Conservation (phyloP, 1,284 basidiomycete species). For the Sparassis latifolia region DNA sequence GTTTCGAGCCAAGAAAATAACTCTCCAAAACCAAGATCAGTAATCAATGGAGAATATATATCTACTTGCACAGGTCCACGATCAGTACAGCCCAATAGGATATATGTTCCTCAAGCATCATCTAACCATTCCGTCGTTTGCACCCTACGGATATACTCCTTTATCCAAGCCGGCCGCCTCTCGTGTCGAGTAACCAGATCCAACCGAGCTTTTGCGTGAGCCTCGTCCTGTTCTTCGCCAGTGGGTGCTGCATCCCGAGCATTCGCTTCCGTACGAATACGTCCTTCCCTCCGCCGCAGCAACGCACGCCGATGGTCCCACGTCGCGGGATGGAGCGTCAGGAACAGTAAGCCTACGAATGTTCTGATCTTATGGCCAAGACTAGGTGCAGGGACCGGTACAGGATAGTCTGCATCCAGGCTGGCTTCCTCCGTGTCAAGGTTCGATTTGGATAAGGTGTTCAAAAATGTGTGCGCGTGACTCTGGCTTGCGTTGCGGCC, state of each 20-base stretch:
- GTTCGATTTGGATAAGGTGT: slow-evolving; percentile 51
- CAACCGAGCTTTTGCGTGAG: slow-evolving; percentile 30
- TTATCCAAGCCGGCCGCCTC: slow-evolving; percentile 55
- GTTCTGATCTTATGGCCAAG: slow-evolving; percentile 43
- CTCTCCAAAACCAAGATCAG: slow-evolving; percentile 3
- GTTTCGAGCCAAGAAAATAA: too few relatives aligned
- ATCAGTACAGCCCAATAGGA: not conserved
- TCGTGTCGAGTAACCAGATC: slow-evolving; percentile 42
- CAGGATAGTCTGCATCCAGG: slow-evolving; percentile 29
- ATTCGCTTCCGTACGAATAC: slow-evolving; percentile 60
- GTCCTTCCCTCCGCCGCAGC: slow-evolving; percentile 59
- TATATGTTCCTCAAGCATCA: slow-evolving; percentile 30
- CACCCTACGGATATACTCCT: slow-evolving; percentile 59
- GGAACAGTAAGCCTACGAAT: slow-evolving; percentile 51
- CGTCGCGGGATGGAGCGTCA: slow-evolving; percentile 67
- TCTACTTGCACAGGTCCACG: not conserved
- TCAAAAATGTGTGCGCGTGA: slow-evolving; percentile 34
- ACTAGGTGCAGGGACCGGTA: slow-evolving; percentile 29
- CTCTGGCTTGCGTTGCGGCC: slow-evolving; percentile 12
- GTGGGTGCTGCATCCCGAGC: slow-evolving; percentile 33
- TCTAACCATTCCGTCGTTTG: slow-evolving; percentile 65
- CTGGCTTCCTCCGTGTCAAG: slow-evolving; percentile 48
- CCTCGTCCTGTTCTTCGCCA: slow-evolving; percentile 28
- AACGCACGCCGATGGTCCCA: slow-evolving; percentile 63
- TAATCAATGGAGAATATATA: not conserved